Conservation (phyloP, 2,329 filamentous ascomycete genomes). For the Curvularia lunata region DNA sequence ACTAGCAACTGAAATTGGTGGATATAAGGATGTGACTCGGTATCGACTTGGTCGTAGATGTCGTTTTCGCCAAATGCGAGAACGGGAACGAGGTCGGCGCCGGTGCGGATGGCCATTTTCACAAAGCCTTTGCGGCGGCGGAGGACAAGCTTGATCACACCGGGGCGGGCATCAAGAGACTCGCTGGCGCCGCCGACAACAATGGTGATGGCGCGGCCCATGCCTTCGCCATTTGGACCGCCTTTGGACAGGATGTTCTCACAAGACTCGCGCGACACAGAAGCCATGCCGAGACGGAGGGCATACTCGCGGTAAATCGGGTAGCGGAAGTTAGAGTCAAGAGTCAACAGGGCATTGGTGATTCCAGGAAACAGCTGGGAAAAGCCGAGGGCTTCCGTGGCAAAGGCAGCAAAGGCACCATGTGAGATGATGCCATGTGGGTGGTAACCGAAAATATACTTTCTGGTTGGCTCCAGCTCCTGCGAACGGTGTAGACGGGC, state of each 20-base stretch:
- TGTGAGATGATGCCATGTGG: conserved; percentile 97
- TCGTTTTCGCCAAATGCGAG: conserved; percentile 96
- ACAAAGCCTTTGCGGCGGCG: conserved; percentile 88
- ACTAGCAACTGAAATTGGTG: conserved; percentile 82
- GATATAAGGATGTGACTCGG: conserved; percentile 76
- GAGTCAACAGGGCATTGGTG: conserved; percentile 88
- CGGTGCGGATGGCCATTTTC: conserved; percentile 87
- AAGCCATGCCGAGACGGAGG: conserved; percentile 84
- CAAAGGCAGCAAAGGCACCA: conserved; percentile 92
- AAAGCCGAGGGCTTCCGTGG: conserved; percentile 88
- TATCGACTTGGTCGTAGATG: conserved; percentile 87
- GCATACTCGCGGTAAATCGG: conserved; percentile 95
- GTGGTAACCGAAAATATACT: conserved; percentile 97
- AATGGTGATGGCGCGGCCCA: conserved; percentile 95
- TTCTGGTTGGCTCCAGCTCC: conserved; percentile 77
- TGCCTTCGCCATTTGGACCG: conserved; percentile 77
- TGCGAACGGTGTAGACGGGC: conserved; percentile 85
- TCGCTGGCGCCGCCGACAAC: conserved; percentile 93
- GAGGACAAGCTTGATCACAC: conserved; percentile 77
- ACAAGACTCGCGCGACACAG: conserved; percentile 90
- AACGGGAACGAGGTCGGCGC: conserved; percentile 93
- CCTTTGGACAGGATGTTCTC: conserved; percentile 85
- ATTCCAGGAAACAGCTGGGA: conserved; percentile 89
- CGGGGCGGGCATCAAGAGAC: conserved; percentile 85
- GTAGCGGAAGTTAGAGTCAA: conserved; percentile 95